These are phyloP conservation scores for Globisporangium irregulare DNA, from an alignment of 352 stramenopile species.

Conservation along the genomic window DNA sequence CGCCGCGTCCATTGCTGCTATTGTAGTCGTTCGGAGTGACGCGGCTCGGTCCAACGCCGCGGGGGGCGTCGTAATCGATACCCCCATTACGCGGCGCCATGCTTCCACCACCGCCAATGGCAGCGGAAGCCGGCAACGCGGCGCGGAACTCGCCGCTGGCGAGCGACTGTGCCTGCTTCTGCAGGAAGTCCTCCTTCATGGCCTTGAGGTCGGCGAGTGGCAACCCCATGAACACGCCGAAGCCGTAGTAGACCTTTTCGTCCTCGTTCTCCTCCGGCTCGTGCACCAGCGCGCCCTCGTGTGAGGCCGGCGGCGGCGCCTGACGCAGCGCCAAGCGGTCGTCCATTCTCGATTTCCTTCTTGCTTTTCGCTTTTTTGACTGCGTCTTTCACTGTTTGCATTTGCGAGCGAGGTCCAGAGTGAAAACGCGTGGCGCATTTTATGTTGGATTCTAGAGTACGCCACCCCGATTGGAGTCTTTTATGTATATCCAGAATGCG, in stretches of 20 bases:
- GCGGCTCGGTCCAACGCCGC: background rate
- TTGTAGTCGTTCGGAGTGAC: background rate
- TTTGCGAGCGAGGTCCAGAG: background rate
- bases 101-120: background rate
- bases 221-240: constrained; percentile 87
- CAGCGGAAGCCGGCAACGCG: constrained; percentile 12
- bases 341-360: constrained; percentile 17
- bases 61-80: background rate
- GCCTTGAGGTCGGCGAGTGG: constrained; percentile 78
- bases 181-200: constrained; percentile 80
- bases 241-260: constrained; percentile 88
- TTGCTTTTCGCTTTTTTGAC: background rate
- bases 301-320: background rate
- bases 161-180: constrained; percentile 45
- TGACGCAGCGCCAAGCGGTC: constrained; percentile 19
- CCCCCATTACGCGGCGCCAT: background rate
- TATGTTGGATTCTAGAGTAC: too few species aligned
- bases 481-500: too few species aligned
- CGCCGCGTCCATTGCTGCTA: constrained; percentile 8
- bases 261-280: constrained; percentile 62
- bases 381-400: background rate
- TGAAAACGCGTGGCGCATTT: background rate
- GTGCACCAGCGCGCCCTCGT: constrained; percentile 13
- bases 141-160: constrained; percentile 15
- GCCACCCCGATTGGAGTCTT: too few species aligned